These are phyloP conservation scores for Arbutus unedo DNA, from an alignment of 148 eudicot species.

Conservation along the genomic window DNA sequence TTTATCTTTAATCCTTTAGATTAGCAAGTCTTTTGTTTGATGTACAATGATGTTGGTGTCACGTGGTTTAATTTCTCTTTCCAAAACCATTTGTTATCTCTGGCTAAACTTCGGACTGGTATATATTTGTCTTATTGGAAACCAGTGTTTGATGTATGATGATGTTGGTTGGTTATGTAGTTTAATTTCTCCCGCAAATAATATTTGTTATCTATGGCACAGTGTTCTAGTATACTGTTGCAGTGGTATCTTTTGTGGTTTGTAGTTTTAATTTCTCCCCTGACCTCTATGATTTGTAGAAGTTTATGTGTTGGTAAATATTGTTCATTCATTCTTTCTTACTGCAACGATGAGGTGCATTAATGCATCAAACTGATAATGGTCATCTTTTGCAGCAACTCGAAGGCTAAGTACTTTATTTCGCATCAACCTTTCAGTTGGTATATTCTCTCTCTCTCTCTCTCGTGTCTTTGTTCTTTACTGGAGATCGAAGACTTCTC, in stretches of 20 bases:
- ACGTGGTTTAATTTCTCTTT: neutral
- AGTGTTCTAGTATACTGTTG: neutral
- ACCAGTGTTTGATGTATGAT: no score
- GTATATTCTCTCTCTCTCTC: slow-evolving; percentile 29
- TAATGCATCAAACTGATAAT: neutral
- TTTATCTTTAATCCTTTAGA: neutral
- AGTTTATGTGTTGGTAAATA: neutral
- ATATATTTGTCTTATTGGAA: neutral
- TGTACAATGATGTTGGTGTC: neutral
- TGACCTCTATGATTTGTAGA: neutral
- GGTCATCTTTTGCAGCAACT: slow-evolving; percentile 38
- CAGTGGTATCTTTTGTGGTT: neutral
- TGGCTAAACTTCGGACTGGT: neutral
- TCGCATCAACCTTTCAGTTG: slow-evolving; percentile 44
- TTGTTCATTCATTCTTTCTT: neutral
- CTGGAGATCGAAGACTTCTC: neutral
- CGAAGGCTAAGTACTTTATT: slow-evolving; percentile 31
- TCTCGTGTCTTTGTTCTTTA: neutral
- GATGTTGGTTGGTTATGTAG: no score
- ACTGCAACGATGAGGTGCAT: neutral
- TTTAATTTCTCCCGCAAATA: no score
- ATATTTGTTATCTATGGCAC: neutral
- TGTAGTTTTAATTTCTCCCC: neutral
- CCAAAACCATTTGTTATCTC: neutral
- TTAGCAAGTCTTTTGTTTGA: neutral